Conservation (phyloP, 345 rosid genomes). For the Garcia nutans region DNA sequence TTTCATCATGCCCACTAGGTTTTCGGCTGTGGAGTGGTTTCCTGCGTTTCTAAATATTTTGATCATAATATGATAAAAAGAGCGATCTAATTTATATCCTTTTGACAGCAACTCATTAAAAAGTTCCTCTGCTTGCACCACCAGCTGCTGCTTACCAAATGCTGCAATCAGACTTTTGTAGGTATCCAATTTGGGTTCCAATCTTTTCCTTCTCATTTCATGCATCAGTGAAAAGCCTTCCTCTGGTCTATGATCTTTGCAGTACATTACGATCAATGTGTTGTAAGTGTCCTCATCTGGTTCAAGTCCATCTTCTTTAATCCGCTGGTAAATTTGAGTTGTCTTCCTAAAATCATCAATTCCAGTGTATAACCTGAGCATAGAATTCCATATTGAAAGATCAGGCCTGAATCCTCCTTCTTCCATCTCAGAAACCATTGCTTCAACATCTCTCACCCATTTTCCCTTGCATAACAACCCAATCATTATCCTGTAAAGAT, state of each 20-base stretch:
- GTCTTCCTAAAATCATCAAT: constrained; percentile 77
- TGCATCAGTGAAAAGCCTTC: constrained; percentile 75
- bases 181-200: constrained; percentile 80
- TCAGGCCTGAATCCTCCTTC: constrained; percentile 84
- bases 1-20: constrained; percentile 64
- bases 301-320: constrained; percentile 61
- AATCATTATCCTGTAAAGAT: constrained; percentile 83
- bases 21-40: constrained; percentile 70
- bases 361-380: constrained; percentile 75
- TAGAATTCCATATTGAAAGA: constrained; percentile 78
- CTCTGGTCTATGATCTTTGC: constrained; percentile 82
- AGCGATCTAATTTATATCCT: constrained; percentile 78
- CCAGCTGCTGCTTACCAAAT: constrained; percentile 65
- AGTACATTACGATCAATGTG: constrained; percentile 78
- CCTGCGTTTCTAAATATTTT: constrained; percentile 78
- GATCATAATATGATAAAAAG: constrained; percentile 90
- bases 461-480: constrained; percentile 72
- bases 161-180: constrained; percentile 94
- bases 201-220: constrained; percentile 66
- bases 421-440: constrained; percentile 88
- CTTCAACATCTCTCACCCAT: constrained; percentile 79
- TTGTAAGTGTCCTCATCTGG: constrained; percentile 90
- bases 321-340: constrained; percentile 63
- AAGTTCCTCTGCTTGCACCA: constrained; percentile 74
- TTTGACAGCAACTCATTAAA: constrained; percentile 63